Evolutionary conservation across 306 rosid species (phyloP), one percentile per base, ranked within the genome.

Genomic region (Lithocarpus polystachyus): DNA sequence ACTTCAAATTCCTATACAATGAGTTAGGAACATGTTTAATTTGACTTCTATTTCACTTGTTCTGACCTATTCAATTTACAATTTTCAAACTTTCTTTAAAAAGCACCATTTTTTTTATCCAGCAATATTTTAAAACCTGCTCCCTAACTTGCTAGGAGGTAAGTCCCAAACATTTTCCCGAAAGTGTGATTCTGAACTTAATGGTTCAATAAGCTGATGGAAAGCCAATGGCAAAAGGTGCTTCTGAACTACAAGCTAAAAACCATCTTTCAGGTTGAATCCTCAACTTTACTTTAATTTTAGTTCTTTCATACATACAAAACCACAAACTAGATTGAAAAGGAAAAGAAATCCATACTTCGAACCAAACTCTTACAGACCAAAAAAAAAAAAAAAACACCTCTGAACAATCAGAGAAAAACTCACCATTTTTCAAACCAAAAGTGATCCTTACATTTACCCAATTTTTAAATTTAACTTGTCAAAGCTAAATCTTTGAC

Each of bases 381-480:
- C 18, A 10, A 5, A 64, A 31, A 37, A 24, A 11, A 18, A 37
- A 64, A 20, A 28, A 7, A 33, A 55, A 17, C 19, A 56, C 12
- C 45, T 74, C 35, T 43, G 9, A 67, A 56, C 20, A 61, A 82
- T 51, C 74, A 52, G 12, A 80, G 55, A 56, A 2, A 51, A 69
- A 22, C 8, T 9, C 55, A 18, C 51, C 6, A 43, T 29, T 56
- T 29, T 29, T 68, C 61, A 37, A 65, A 75, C 72, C 33, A 40
- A 55, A 78, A 3, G 23, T 18, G 20, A 48, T 35, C 57, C 20
- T 14, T 5, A 22, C 6, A 62, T 61, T 37, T 68, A 22, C 54
- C 22, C 62, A 79, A 3, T 37, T 9, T 70, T 53, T 55, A 83
- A 70, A 52, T 23, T 53, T 75, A 37, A 2, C 71, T 33, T 23